Evolutionary conservation across 2,329 filamentous ascomycete species (phyloP), one percentile per base, ranked within the genome.

Genomic region (Orbilia ellipsospora): DNA sequence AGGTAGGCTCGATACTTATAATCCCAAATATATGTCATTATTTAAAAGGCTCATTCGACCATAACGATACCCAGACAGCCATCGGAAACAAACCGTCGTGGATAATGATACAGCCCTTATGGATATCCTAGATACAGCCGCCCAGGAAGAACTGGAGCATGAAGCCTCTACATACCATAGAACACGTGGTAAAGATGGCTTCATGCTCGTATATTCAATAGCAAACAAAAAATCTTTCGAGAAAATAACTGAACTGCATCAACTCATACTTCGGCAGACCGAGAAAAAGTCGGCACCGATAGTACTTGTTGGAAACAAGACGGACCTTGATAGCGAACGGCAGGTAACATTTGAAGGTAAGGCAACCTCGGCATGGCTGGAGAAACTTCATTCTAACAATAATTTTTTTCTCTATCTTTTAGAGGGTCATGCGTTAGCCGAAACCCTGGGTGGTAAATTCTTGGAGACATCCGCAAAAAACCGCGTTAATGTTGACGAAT

Each of bases 201-300:
- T 98, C 85, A 85, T 99, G 81, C 89, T 99, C 63, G 93, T 98
- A 81, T 98, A 98, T 87, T 97, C 94, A 80, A 98, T 99, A 85
- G 97, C 92, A 68, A 97, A 94, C 81, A 89, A 93, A 81, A 93
- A 97, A 84, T 96, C 92, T 81, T 98, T 97, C 81, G 94, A 98
- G 83, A 95, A 98, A 85, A 97, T 99, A 83, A 91, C 93, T 84
- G 96, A 93, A 55, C 97, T 98, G 85, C 94, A 98, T 84, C 93
- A 98, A 87, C 94, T 98, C 85, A 99, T 99, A 82, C 87, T 98
- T 80, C 87, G 94, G 80, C 94, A 98, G 80, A 99, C 98, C 88
- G 95, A 98, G 86, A 97, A 96, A 88, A 94, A 98, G 84, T 96
- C 97, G 84, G 98, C 98, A 86, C 95, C 95, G 80, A 97, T 99